Evolutionary conservation across 2,329 filamentous ascomycete species (phyloP).

Genomic region (Dothideomycetes sp.): DNA sequence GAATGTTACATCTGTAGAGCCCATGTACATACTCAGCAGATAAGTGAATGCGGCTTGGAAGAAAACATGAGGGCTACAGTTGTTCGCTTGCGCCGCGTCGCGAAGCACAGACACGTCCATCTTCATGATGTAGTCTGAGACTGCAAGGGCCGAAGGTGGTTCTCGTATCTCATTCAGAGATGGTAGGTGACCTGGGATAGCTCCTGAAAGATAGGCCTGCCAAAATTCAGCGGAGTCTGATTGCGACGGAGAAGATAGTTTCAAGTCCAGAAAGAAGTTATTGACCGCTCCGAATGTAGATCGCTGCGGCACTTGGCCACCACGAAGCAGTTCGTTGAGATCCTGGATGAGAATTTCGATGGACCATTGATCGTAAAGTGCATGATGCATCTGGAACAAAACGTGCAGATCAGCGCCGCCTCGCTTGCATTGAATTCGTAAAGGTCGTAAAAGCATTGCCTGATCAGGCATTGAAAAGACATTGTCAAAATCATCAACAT

Average conservation of each 20-base stretch:
- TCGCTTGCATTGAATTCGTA: constrained; percentile 47
- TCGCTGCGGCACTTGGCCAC: constrained; percentile 23
- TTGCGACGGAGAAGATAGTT: constrained; percentile 13
- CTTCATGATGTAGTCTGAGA: neutral
- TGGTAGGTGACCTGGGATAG: constrained; percentile 46
- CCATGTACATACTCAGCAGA: constrained; percentile 54
- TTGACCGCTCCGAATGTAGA: constrained; percentile 51
- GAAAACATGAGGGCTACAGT: constrained; percentile 55
- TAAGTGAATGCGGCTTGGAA: constrained; percentile 64
- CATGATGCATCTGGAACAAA: constrained; percentile 61
- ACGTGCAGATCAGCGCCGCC: constrained; percentile 17
- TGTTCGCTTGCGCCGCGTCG: constrained; percentile 17
- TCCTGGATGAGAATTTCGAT: constrained; percentile 61
- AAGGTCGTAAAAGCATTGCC: constrained; percentile 42
- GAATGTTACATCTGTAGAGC: constrained; percentile 55
- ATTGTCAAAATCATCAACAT: constrained; percentile 9
- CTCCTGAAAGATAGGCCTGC: constrained; percentile 52
- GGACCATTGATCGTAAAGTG: constrained; percentile 90
- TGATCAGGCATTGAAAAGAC: constrained; percentile 19
- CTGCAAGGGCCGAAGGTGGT: neutral
- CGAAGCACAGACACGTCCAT: constrained; percentile 2
- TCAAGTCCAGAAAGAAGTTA: constrained; percentile 12
- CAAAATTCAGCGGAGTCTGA: constrained; percentile 52
- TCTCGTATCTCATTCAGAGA: constrained; percentile 35
- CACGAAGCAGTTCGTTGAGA: constrained; percentile 41